A percentile compares a stretch with the other conserved stretches of the same genome.
Conservation (phyloP, 345 rosid species). For the Lumnitzera racemosa region DNA sequence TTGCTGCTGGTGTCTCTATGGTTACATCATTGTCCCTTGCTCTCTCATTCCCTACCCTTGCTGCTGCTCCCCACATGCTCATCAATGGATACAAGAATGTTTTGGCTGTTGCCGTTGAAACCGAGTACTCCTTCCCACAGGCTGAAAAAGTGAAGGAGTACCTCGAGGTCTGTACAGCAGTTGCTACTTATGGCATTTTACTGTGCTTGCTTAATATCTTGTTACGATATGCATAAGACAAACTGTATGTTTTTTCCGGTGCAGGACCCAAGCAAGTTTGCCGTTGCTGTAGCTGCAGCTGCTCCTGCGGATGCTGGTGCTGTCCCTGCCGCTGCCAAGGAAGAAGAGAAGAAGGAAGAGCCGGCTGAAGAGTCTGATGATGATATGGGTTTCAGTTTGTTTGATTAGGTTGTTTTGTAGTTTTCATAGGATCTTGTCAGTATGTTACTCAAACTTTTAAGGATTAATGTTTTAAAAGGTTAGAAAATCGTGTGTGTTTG, state of each 20-base stretch:
- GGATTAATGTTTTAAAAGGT: background rate
- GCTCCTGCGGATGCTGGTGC: slow-evolving; percentile 20
- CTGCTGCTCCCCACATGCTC: slow-evolving; percentile 92
- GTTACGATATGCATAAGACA: background rate
- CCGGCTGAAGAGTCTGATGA: slow-evolving; percentile 85
- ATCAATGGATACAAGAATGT: slow-evolving; percentile 84
- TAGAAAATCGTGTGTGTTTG: too few relatives aligned
- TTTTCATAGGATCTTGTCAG: background rate
- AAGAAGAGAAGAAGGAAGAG: slow-evolving; percentile 67
- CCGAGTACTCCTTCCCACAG: slow-evolving; percentile 69
- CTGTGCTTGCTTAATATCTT: background rate
- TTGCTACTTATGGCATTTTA: background rate
- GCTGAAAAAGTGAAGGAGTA: slow-evolving; percentile 86
- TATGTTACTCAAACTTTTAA: too few relatives aligned
- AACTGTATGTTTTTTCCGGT: background rate
- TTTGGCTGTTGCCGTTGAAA: slow-evolving; percentile 57
- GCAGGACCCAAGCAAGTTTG: slow-evolving; percentile 86
- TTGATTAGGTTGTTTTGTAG: slow-evolving; percentile 33
- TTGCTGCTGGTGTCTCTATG: slow-evolving; percentile 70
- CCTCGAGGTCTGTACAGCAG: slow-evolving; percentile 37
- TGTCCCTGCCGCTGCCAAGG: slow-evolving; percentile 36
- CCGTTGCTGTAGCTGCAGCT: slow-evolving; percentile 35
- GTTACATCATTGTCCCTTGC: slow-evolving; percentile 62
- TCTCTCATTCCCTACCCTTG: slow-evolving; percentile 77
- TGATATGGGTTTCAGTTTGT: slow-evolving; percentile 80